phyloP scores from a whole-genome alignment of 257 asterid species.

The Scutellaria minor region DNA sequence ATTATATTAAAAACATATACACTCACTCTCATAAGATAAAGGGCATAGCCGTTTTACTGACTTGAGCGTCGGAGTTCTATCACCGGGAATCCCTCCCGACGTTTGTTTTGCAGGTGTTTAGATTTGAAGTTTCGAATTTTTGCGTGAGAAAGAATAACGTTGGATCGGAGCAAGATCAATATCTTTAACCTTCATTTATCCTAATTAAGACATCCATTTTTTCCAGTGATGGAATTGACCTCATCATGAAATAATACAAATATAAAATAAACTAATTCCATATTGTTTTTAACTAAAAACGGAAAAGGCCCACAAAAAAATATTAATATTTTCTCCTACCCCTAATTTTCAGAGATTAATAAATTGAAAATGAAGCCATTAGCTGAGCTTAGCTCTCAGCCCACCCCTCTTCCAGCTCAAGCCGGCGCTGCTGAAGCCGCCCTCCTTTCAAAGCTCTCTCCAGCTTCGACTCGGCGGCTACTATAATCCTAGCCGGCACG shows the following conservation, averaged over 20 bases:
- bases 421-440: constrained; percentile 34
- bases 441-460: constrained; percentile 33
- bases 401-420: constrained; percentile 61
- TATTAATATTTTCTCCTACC: background rate
- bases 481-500: constrained; percentile 58
- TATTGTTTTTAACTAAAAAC: background rate
- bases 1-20: too few relatives aligned
- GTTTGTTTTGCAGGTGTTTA: too few relatives aligned
- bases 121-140: too few relatives aligned
- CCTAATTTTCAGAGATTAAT: background rate
- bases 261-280: background rate
- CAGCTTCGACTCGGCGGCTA: constrained; percentile 51
- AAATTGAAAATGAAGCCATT: background rate
- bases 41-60: too few relatives aligned
- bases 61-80: too few relatives aligned
- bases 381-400: constrained; percentile 48
- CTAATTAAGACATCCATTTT: background rate
- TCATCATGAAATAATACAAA: background rate
- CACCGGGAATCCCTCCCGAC: too few relatives aligned
- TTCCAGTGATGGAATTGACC: background rate
- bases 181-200: background rate
- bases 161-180: too few relatives aligned
- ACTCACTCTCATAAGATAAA: too few relatives aligned
- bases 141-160: too few relatives aligned
- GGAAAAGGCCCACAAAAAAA: background rate